Evolutionary conservation across 331 rosid species (phyloP), one percentile per base, ranked within the genome.

Genomic region (Stylosanthes scabra): DNA sequence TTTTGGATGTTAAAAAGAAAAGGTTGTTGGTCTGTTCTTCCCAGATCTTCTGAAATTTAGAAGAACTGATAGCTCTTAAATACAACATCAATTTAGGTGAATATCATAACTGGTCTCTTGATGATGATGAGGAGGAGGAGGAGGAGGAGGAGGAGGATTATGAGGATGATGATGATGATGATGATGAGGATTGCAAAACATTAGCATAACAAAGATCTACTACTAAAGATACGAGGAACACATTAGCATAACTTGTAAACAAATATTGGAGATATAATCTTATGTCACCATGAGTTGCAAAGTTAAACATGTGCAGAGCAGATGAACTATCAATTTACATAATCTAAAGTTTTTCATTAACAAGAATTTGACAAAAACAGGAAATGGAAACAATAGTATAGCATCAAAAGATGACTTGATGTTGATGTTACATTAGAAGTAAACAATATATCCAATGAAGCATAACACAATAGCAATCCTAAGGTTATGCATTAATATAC

Each of bases 401-500:
- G 54, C 77, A 75, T 15, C 62, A 74, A 67, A 79, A 51, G 27
- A 61, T 74, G 37, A 5, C 37, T 3, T 2, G 65, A 63, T 45
- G 60, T 67, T 46, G 54, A 60, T 12, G 55, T 44, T 71, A 61
- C 9, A 57, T n/a, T n/a, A 66, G 54, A 72, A 68, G 16, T 50
- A 75, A 73, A 76, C 72, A 71, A 55, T 15, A 78, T 47, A 78
- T 73, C 56, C 77, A 74, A 61, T 8, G 66, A 75, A 34, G 66
- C 68, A 68, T 46, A 63, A 59, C 63, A 65, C 66, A 79, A 40
- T 44, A 52, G 62, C 68, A 76, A 60, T 67, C 55, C 56, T 66
- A 72, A 62, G 70, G 51, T 71, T 65, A 76, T 46, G 45, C 12
- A 55, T 74, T 55, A 25, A 81, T 79, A 61, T n/a, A 54, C 63